These are phyloP conservation scores for Colletotrichum filicis DNA, from an alignment of 2,329 filamentous ascomycete species.

Conservation along the genomic window DNA sequence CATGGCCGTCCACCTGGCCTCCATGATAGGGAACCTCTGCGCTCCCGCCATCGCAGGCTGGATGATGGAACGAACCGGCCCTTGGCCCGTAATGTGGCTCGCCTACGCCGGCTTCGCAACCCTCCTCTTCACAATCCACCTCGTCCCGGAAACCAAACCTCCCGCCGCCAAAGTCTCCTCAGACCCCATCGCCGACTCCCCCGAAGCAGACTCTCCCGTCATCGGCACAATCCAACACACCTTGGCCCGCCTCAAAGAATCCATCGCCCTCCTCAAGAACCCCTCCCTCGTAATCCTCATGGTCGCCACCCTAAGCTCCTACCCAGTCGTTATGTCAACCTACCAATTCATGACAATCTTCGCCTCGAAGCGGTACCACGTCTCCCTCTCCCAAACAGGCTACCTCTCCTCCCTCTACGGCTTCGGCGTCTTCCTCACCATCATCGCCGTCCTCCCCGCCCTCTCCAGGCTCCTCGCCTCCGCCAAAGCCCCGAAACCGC, in stretches of 20 bases:
- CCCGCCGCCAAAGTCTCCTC: constrained; percentile 15
- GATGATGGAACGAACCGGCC: constrained; percentile 47
- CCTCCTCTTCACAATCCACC: constrained; percentile 36
- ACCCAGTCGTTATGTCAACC: constrained; percentile 10
- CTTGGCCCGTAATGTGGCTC: constrained; percentile 40
- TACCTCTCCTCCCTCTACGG: constrained; percentile 46
- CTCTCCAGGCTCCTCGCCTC: constrained; percentile 38
- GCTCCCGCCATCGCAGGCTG: constrained; percentile 48
- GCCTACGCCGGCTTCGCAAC: background rate
- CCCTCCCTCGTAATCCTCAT: constrained; percentile 43
- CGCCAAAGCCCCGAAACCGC: constrained; percentile 34
- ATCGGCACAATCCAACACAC: constrained; percentile 19
- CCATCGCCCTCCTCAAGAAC: constrained; percentile 39
- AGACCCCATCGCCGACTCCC: constrained; percentile 22
- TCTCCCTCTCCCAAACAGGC: constrained; percentile 43
- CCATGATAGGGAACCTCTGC: constrained; percentile 47
- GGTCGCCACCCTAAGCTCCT: constrained; percentile 33
- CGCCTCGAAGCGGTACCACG: constrained; percentile 43
- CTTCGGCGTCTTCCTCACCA: constrained; percentile 38
- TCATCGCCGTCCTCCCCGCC: constrained; percentile 41
- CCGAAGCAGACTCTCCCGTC: background rate
- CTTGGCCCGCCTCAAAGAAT: constrained; percentile 34
- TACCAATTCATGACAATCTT: constrained; percentile 41
- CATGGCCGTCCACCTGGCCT: constrained; percentile 43
- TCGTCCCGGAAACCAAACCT: constrained; percentile 44